Evolutionary conservation across 2,329 filamentous ascomycete species (phyloP), one percentile per base, ranked within the genome.

Genomic region (Decorospora gaudefroyi): DNA sequence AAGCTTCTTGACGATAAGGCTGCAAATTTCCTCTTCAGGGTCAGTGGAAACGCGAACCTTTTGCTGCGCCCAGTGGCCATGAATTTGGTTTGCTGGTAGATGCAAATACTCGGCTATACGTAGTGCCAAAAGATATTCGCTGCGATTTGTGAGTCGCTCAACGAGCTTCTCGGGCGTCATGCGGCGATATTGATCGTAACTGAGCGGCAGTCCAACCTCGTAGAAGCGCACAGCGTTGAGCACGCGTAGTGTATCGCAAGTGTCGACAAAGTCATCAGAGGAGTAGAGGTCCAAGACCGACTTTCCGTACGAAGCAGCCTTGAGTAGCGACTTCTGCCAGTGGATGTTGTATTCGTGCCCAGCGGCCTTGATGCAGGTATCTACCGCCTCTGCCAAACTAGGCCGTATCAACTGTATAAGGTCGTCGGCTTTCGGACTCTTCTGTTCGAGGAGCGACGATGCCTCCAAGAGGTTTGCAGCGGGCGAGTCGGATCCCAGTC

Each of bases 221-320:
- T 93, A 97, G 69, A 88, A 95, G 37, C 93, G 85, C 9, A 92
- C 87, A 5, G 92, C 92, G 61, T 96, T 97, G 33, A 99, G 78
- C 0, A 99, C 91, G 11, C 93, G 86, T 11, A 99, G 74, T 1
- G 86, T 93, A 70, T 99, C 92, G 58, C 90, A 96, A 86, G 96
- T 97, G 52, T 97, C 92, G 40, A 99, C 93, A 71, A 97, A 99
- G 55, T 99, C 92, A 64, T 99, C 93, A 64, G 91, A 96, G 70
- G 93, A 96, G 73, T 97, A 99, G 9, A 97, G 84, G 61, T 97
- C 93, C 3, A 99, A 79, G 0, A 97, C 93, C 0, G 93, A 97
- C 70, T 99, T 99, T 49, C 93, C 93, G 68, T 96, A 97, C 0
- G 92, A 97, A 0, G 93, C 93, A 4, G 93, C 93, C 68, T 95